Evolutionary conservation across 345 rosid species (phyloP).

Genomic region (Mangifera indica): DNA sequence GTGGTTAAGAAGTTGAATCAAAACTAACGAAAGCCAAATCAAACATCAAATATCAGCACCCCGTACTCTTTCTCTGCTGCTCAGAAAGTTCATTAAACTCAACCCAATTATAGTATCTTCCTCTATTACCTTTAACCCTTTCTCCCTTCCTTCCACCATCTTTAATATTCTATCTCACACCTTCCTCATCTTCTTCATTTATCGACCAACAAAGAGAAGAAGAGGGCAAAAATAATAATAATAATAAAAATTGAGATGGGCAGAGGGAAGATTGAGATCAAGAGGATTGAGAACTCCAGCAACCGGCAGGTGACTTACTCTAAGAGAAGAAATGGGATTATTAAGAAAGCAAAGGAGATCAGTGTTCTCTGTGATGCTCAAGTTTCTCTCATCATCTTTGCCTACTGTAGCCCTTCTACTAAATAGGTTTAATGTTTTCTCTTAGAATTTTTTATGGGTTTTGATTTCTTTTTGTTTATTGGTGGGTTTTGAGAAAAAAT

Average conservation of each 20-base stretch:
- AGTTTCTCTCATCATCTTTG: constrained; percentile 67
- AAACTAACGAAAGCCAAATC: too few species aligned
- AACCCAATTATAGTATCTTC: constrained; percentile 44
- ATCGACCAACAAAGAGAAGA: constrained; percentile 15
- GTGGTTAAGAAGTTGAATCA: background rate
- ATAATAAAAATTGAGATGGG: constrained; percentile 42
- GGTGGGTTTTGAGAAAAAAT: background rate
- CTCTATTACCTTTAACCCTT: constrained; percentile 13
- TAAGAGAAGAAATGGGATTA: constrained; percentile 70
- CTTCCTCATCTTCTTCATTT: constrained; percentile 19
- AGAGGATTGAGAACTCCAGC: constrained; percentile 73
- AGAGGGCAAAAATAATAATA: background rate
- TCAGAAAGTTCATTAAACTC: constrained; percentile 50
- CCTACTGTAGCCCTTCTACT: constrained; percentile 64
- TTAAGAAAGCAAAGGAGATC: constrained; percentile 79
- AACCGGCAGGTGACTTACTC: constrained; percentile 78
- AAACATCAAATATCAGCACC: too few species aligned
- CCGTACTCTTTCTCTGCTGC: constrained; percentile 23
- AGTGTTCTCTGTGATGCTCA: constrained; percentile 78
- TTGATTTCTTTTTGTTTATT: background rate
- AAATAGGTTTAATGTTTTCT: constrained; percentile 26
- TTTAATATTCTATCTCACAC: constrained; percentile 15
- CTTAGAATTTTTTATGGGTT: background rate
- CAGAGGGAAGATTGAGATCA: constrained; percentile 79
- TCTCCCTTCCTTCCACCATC: constrained; percentile 12